These are phyloP conservation scores for Anacardium occidentale DNA, from an alignment of 345 rosid species.

Conservation along the genomic window DNA sequence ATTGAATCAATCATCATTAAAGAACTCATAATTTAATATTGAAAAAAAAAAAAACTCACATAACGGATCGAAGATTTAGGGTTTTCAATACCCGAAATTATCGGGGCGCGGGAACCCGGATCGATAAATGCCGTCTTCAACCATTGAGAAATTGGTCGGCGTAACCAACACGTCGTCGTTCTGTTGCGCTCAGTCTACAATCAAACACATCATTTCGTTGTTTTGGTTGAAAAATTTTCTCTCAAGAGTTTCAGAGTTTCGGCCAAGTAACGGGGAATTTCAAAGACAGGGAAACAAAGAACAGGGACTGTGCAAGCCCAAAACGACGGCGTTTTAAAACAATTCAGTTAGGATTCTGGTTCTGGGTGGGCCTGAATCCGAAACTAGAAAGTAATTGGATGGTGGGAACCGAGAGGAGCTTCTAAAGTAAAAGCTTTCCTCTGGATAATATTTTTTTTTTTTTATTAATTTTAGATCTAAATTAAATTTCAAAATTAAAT, in stretches of 20 bases:
- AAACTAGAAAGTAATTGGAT: not conserved
- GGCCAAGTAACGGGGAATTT: no score
- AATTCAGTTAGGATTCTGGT: constrained; percentile 15
- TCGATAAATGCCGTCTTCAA: no score
- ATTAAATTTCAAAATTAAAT: no score
- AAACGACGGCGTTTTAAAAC: not conserved
- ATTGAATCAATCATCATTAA: not conserved
- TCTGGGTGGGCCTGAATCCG: not conserved
- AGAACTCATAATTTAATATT: not conserved
- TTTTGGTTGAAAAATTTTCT: no score
- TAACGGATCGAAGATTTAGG: constrained; percentile 70
- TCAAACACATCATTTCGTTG: constrained; percentile 41
- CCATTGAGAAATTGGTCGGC: constrained; percentile 70
- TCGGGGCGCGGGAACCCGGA: constrained; percentile 61
- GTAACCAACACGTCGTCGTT: constrained; percentile 39
- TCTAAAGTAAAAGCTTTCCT: no score
- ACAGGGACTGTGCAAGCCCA: not conserved
- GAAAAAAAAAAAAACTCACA: constrained; percentile 39
- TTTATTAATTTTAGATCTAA: no score
- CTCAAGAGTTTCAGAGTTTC: no score
- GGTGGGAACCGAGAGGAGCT: no score
- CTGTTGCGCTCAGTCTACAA: constrained; percentile 27
- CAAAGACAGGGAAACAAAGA: not conserved
- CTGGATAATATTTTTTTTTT: no score
- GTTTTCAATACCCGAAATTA: constrained; percentile 58